Evolutionary conservation across 371 early-diverging fungal genomes (phyloP).

Genomic region (Rhizopus delemar): DNA sequence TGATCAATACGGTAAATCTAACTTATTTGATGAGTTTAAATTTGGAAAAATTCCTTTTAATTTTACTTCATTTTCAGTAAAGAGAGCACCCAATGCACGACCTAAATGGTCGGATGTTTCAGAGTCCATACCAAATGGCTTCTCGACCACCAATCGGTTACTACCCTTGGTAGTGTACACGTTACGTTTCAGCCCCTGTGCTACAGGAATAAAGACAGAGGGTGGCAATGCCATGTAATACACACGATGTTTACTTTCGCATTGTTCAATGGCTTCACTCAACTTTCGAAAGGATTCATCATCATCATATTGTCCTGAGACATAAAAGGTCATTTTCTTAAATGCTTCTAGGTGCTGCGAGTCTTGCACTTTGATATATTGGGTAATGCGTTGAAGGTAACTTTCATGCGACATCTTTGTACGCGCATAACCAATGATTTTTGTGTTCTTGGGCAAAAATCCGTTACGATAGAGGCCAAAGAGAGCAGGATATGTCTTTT

Average conservation of each 20-base stretch:
- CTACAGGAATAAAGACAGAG: slow-evolving; percentile 86
- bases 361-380: slow-evolving; percentile 66
- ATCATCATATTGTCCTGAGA: slow-evolving; percentile 89
- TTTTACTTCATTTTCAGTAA: slow-evolving; percentile 77
- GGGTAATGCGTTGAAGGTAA: slow-evolving; percentile 78
- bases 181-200: slow-evolving; percentile 71
- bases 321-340: slow-evolving; percentile 76
- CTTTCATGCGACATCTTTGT: slow-evolving; percentile 77
- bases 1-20: slow-evolving; percentile 97
- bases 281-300: slow-evolving; percentile 71
- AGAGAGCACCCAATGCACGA: slow-evolving; percentile 69
- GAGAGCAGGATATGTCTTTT: slow-evolving; percentile 97
- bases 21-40: not conserved
- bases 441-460: slow-evolving; percentile 74
- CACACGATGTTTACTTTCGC: slow-evolving; percentile 59
- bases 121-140: slow-evolving; percentile 96
- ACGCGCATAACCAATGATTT: slow-evolving; percentile 95
- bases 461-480: slow-evolving; percentile 79
- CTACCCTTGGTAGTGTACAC: slow-evolving; percentile 62
- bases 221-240: slow-evolving; percentile 98
- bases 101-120: slow-evolving; percentile 74
- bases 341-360: slow-evolving; percentile 63
- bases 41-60: not conserved
- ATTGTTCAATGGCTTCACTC: slow-evolving; percentile 55
- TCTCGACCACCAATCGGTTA: slow-evolving; percentile 91